Evolutionary conservation across 2,329 filamentous ascomycete species (phyloP).

Genomic region (Fusarium newnesense): DNA sequence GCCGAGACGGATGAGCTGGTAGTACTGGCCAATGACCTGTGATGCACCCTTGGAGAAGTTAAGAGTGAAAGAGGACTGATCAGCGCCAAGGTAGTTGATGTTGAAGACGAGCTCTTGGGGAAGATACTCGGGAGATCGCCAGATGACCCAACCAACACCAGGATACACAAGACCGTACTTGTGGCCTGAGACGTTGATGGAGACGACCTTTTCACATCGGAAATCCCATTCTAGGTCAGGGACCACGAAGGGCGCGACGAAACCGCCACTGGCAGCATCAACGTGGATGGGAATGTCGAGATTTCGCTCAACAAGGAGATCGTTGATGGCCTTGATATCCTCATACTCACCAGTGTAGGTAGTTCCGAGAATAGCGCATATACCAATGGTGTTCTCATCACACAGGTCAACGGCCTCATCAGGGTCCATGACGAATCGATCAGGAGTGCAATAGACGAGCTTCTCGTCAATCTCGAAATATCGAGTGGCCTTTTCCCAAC

Average conservation of each 20-base stretch:
- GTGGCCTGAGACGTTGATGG: slow-evolving; percentile 94
- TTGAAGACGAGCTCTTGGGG: slow-evolving; percentile 97
- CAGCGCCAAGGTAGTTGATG: slow-evolving; percentile 97
- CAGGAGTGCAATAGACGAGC: slow-evolving; percentile 72
- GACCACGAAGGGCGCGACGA: slow-evolving; percentile 90
- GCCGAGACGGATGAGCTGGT: slow-evolving; percentile 93
- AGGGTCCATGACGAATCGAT: slow-evolving; percentile 73
- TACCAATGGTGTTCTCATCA: slow-evolving; percentile 84
- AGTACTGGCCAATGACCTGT: slow-evolving; percentile 96
- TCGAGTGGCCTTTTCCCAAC: slow-evolving; percentile 91
- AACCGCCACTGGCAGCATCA: slow-evolving; percentile 90
- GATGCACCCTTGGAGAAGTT: slow-evolving; percentile 97
- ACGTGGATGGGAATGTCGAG: slow-evolving; percentile 92
- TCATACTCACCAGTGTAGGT: slow-evolving; percentile 98
- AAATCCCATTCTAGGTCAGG: slow-evolving; percentile 93
- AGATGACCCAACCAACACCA: slow-evolving; percentile 93
- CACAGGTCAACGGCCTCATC: slow-evolving; percentile 68
- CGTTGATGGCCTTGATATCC: slow-evolving; percentile 91
- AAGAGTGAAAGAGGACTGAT: slow-evolving; percentile 94
- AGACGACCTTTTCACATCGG: slow-evolving; percentile 85
- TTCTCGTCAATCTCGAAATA: slow-evolving; percentile 96
- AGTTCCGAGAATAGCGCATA: slow-evolving; percentile 89
- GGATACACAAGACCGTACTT: slow-evolving; percentile 85
- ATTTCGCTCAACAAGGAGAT: slow-evolving; percentile 78
- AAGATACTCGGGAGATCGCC: slow-evolving; percentile 84